Base-by-base conservation (phyloP, 441 rosid species). In the Corymbia citriodora region DNA sequence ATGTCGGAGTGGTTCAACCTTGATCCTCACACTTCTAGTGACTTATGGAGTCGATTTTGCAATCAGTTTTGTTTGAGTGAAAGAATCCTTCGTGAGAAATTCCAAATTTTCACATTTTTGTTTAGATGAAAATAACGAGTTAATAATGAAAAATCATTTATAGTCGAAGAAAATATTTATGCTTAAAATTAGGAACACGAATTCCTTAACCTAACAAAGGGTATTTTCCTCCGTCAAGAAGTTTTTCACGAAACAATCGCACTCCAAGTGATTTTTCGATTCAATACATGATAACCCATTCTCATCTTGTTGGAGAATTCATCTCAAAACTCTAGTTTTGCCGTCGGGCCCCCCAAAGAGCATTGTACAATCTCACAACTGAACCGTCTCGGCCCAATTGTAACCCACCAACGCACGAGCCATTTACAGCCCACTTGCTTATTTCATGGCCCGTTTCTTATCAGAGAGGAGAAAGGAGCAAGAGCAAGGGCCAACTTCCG, bases 41-140 rank as follows among this genome's bases (percentile, higher is more conserved):
- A 72, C 12, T 72, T 10, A 1, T 1, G 8, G 5, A 18, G 12
- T 72, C 3, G 4, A 72, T 72, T 5, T 9, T 9, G 2, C 49
- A 1, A 5, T 72, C 14, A 18, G 23, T 33, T 63, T 29, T 50
- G 14, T 10, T 9, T 57, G 63, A 33, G 63, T 23, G 29, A 57
- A 1, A 57, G 63, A 57, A 57, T 57, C 1, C 29, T 57, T 23
- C 10, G 12, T 10, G 29, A 57, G 21, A 57, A 57, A 1, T 40
- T 21, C 2, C 5, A 0, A 40, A 74, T 45, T 74, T 74, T 74
- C 27, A 40, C 10, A 2, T 5, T 0, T 12, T 11, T 7, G 6
- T 11, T 2, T 74, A 14, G 15, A 1, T 1, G 5, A 40, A 21
- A 79, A 79, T 12, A 48, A 45, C 3, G 3, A 36, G 83, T 21